Evolutionary conservation across 768 basidiomycete genomes (phyloP).

Genomic region (Russula foetens): DNA sequence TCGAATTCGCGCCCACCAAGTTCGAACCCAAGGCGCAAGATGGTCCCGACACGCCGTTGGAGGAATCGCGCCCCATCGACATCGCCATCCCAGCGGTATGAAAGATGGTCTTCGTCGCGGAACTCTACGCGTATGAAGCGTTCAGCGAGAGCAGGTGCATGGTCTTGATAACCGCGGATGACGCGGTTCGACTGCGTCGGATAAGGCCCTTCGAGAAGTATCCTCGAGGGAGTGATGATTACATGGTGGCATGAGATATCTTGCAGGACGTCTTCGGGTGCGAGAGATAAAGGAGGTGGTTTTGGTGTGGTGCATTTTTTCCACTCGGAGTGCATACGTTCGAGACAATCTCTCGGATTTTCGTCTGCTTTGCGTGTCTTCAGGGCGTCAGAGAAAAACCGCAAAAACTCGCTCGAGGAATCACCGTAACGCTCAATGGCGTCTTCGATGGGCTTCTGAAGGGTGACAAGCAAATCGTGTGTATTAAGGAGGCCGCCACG

Average conservation of each 20-base stretch:
- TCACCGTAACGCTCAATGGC: slow-evolving; percentile 30
- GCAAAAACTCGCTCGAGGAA: slow-evolving; percentile 42
- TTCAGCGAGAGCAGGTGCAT: slow-evolving; percentile 40
- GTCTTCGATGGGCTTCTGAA: slow-evolving; percentile 38
- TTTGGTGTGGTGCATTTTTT: slow-evolving; percentile 16
- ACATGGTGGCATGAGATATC: slow-evolving; percentile 65
- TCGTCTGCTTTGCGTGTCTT: slow-evolving; percentile 37
- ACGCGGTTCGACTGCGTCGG: slow-evolving; percentile 72
- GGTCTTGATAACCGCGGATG: slow-evolving; percentile 48
- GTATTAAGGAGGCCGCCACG: slow-evolving; percentile 59
- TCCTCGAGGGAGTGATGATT: slow-evolving; percentile 67
- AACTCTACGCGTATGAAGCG: slow-evolving; percentile 80
- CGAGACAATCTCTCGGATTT: slow-evolving; percentile 39
- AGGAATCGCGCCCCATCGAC: slow-evolving; percentile 54
- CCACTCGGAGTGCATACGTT: slow-evolving; percentile 30
- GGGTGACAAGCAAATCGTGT: slow-evolving; percentile 37
- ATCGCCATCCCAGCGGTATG: slow-evolving; percentile 61
- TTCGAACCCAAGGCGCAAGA: slow-evolving; percentile 54
- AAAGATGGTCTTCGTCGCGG: slow-evolving; percentile 73
- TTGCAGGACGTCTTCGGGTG: slow-evolving; percentile 26
- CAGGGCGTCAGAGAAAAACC: slow-evolving; percentile 44
- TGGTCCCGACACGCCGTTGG: slow-evolving; percentile 22
- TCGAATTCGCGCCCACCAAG: slow-evolving; percentile 68
- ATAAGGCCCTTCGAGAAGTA: slow-evolving; percentile 71
- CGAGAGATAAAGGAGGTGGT: slow-evolving; percentile 21